phyloP scores from a whole-genome alignment of 148 eudicot genomes.

The Rhododendron griersonianum region DNA sequence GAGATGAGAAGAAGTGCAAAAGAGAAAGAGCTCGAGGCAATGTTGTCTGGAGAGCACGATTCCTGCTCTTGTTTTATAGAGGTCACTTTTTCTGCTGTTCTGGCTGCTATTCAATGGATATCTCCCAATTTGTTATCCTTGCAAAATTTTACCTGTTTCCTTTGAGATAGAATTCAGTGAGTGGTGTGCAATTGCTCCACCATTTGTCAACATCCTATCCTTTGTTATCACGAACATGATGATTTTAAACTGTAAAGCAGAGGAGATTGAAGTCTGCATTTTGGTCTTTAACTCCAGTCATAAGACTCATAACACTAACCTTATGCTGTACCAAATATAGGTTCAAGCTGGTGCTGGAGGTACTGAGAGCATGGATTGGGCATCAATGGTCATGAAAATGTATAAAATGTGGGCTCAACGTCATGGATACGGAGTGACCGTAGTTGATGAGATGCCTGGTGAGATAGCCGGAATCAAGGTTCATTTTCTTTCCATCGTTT shows the following conservation, averaged over 20 bases:
- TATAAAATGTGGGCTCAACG: slow-evolving; percentile 89
- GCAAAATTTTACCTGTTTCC: background rate
- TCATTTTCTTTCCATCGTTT: slow-evolving; percentile 12
- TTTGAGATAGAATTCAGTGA: background rate
- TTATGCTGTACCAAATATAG: slow-evolving; percentile 28
- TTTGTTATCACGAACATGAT: background rate
- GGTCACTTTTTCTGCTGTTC: slow-evolving; percentile 31
- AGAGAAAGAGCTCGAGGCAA: slow-evolving; percentile 91
- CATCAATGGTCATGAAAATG: slow-evolving; percentile 94
- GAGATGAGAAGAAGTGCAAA: slow-evolving; percentile 67
- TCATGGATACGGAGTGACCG: slow-evolving; percentile 65
- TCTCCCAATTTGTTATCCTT: background rate
- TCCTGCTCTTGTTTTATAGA: slow-evolving; percentile 91
- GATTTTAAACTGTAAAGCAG: background rate
- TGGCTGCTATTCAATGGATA: background rate
- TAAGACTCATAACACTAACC: background rate
- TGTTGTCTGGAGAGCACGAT: slow-evolving; percentile 87
- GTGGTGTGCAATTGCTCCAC: background rate
- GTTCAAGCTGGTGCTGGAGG: slow-evolving; percentile 99
- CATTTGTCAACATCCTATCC: background rate
- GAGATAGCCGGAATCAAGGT: slow-evolving; percentile 99
- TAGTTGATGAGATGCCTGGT: slow-evolving; percentile 97
- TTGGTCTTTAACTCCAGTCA: background rate
- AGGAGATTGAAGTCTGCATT: background rate
- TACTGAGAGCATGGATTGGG: slow-evolving; percentile 99